These are phyloP conservation scores for Penicillium sp. DNA, from an alignment of 2,329 filamentous ascomycete species.

Conservation along the genomic window DNA sequence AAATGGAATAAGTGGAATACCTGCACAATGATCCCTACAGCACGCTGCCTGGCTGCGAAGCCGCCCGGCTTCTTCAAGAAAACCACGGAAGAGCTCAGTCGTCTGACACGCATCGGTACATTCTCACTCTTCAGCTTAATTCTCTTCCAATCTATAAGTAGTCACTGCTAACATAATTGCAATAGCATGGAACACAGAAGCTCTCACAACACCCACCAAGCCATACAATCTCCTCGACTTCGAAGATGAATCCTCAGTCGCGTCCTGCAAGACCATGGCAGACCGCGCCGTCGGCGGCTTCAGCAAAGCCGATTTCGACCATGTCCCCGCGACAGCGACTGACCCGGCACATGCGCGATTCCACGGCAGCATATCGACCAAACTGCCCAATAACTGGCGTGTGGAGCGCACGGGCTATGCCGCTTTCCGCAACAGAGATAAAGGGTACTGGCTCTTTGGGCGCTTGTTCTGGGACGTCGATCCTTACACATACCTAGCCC, in stretches of 20 bases:
- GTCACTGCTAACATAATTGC: background rate
- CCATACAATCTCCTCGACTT: slow-evolving; percentile 40
- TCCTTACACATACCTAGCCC: slow-evolving; percentile 77
- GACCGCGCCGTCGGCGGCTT: slow-evolving; percentile 84
- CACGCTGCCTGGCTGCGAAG: slow-evolving; percentile 34
- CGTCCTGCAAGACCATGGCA: slow-evolving; percentile 68
- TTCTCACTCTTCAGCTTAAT: slow-evolving; percentile 2
- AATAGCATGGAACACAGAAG: slow-evolving; percentile 41
- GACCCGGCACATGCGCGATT: slow-evolving; percentile 69
- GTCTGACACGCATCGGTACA: slow-evolving; percentile 53
- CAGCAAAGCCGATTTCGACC: slow-evolving; percentile 70
- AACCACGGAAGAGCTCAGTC: slow-evolving; percentile 57
- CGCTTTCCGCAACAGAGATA: slow-evolving; percentile 80
- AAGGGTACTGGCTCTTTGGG: slow-evolving; percentile 76
- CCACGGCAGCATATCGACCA: slow-evolving; percentile 81
- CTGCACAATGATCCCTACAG: slow-evolving; percentile 35
- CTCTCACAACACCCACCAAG: slow-evolving; percentile 33
- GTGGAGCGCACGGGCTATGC: slow-evolving; percentile 66
- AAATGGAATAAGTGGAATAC: background rate
- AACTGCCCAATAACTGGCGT: slow-evolving; percentile 64
- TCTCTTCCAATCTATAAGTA: background rate
- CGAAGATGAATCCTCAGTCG: slow-evolving; percentile 32
- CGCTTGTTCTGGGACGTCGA: slow-evolving; percentile 84
- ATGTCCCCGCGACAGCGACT: slow-evolving; percentile 46
- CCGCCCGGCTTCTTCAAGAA: slow-evolving; percentile 53